Evolutionary conservation across 371 early-diverging fungal genomes (phyloP), one percentile per base, ranked within the genome.

Genomic region (Mycotypha africana): DNA sequence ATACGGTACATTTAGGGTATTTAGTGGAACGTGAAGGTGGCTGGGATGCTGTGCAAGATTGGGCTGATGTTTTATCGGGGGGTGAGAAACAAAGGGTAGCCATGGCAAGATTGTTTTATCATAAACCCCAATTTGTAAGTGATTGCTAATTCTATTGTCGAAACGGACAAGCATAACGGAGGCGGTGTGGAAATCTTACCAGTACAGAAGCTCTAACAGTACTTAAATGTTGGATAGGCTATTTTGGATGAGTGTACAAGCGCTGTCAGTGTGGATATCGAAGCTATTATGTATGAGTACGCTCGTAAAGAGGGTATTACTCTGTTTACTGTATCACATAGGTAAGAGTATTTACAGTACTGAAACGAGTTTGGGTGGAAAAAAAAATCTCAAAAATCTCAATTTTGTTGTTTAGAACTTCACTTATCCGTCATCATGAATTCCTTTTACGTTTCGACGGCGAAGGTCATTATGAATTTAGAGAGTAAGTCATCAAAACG

Each of bases 211-310:
- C n/a, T n/a, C n/a, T n/a, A n/a, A n/a, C n/a, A n/a, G n/a, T n/a
- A n/a, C n/a, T n/a, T n/a, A n/a, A n/a, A n/a, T n/a, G n/a, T n/a
- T n/a, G n/a, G n/a, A 15, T 59, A 75, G 78, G 82, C 92, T 15
- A 89, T 91, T 50, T 70, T 91, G 59, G 92, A 91, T 56, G 90
- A 89, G 62, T 91, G 92, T 54, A 91, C 92, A 4, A 84, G 84
- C 31, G 88, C 92, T 0, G 89, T 91, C 17, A 88, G 87, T 57
- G 78, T 89, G 37, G 92, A 91, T 46, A 74, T 91, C 16, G 92
- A 91, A 53, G 76, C 78, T 15, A 77, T 85, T 54, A 90, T 91
- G 89, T 91, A 91, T 54, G 81, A 81, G 46, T 77, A 90, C 49
- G 91, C 92, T 15, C 80, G 81, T 11, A 54, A 78, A 48, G 65